A percentile compares a stretch with the other conserved stretches of the same genome.
These are phyloP conservation scores for Malus fusca DNA, from an alignment of 306 rosid genomes.

Conservation along the genomic window DNA sequence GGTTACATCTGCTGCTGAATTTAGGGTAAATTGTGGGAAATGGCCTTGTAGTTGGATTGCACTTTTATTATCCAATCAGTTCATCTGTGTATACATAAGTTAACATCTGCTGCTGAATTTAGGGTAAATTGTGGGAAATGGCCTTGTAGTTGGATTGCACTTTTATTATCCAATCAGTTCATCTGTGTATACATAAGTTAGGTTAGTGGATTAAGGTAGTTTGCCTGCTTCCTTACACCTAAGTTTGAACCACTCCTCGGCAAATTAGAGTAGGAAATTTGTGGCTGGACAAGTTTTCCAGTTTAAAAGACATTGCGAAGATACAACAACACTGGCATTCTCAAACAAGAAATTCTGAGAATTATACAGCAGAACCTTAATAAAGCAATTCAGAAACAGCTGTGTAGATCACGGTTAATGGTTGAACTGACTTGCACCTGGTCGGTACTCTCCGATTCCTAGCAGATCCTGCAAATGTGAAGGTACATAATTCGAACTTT, in stretches of 20 bases:
- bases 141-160: not conserved
- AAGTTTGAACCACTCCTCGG: not conserved
- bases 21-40: too few relatives aligned
- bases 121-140: too few relatives aligned
- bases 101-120: too few relatives aligned
- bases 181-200: not conserved
- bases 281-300: not conserved
- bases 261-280: too few relatives aligned
- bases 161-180: not conserved
- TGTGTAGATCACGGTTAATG: constrained; percentile 14
- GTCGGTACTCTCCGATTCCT: constrained; percentile 89
- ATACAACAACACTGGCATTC: not conserved
- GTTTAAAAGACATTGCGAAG: not conserved
- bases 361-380: not conserved
- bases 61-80: not conserved
- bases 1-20: too few relatives aligned
- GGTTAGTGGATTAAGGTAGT: too few relatives aligned
- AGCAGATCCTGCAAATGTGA: constrained; percentile 62
- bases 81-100: not conserved
- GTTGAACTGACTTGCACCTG: constrained; percentile 52
- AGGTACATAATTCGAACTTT: not conserved
- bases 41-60: not conserved
- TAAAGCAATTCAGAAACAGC: not conserved
- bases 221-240: not conserved
- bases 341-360: not conserved